Evolutionary conservation across 345 rosid species (phyloP), one percentile per base, ranked within the genome.

Genomic region (Aquilaria sinensis): DNA sequence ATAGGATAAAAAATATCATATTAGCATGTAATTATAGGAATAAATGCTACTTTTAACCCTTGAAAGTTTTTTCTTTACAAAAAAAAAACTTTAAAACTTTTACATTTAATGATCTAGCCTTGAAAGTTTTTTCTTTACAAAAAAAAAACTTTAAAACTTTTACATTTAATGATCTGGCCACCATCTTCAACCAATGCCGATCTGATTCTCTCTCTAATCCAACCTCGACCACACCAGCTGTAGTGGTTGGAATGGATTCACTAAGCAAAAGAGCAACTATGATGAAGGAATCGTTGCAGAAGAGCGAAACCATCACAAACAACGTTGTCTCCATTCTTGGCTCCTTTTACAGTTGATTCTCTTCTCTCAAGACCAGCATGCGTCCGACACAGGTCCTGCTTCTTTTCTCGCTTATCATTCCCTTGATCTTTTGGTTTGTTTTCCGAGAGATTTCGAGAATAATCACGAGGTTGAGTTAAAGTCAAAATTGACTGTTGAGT

Each of bases 351-450:
- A 87, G 90, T 78, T 96, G 99, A 55, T 96, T 90, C 16, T 94
- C 99, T 54, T 85, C 92, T 65, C 95, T 94, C 6, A 97, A 94
- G 73, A 82, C 99, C 50, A 97, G 97, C 77, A 90, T 94, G 99
- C 96, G 99, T 62, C 97, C 99, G 2, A 90, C 97, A 73, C 99
- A 94, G 97, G 99, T 94, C 10, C 31, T 4, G 49, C 8, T 30
- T 57, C 11, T 34, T 14, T 30, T 58, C 33, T 37, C 30, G 58
- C 46, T 53, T 31, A 47, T 37, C 43, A 2, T n/a, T 60, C 67
- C n/a, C 47, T 12, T 31, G 8, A n/a, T 8, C 30, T 31, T 31
- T 34, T 55, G 12, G 7, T 12, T 14, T 31, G 41, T 10, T 55
- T 30, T 55, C 37, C 10, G 11, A 9, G 43, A 9, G 8, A 11